Base-by-base conservation (phyloP, 768 basidiomycete species). In the Podaxis sp. region DNA sequence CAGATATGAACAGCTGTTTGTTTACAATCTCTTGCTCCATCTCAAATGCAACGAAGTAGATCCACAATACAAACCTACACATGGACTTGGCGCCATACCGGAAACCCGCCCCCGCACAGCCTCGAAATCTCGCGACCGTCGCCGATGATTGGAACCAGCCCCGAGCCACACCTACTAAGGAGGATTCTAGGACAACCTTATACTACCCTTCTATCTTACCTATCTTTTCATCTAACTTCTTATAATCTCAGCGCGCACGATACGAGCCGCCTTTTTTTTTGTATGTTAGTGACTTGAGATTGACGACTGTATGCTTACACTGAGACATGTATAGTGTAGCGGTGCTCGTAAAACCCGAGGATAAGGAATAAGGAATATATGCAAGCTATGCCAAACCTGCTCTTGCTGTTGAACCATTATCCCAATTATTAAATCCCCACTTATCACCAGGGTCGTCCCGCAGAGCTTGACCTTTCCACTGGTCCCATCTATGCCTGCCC, bases 1-100 rank as follows among this genome's bases (percentile, higher is more conserved):
- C 60, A 91, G 91, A 71, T 95, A 89, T 67, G 94, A 97, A 69
- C 90, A 95, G 68, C 82, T 86, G 56, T 95, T 96, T 67, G 90
- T 96, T 1, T 87, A 91, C 64, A 88, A 94, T 68, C 78, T 97
- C 32, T 77, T 96, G 7, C 74, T 91, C 23, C 84, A 95, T 71
- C 86, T 95, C 62, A 86, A 84, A 63, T 91, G 91, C 66, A 76
- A 78, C 57, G 85, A 85, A 63, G 75, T 90, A n/a, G 94, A 96
- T 70, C 77, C 81, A 3, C 82, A 87, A 62, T 96, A 92, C 70
- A 76, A 82, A 35, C 94, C 94, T 25, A 73, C 77, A 13, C 93
- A 95, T 70, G 93, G 93, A 6, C 81, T 88, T 23, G 91, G 88
- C 37, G 87, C 90, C n/a, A 80, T 82, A 36, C 70, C 81, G 16